These are phyloP conservation scores for Dinochytrium kinnereticum DNA, from an alignment of 371 early-diverging fungal genomes.

Conservation along the genomic window DNA sequence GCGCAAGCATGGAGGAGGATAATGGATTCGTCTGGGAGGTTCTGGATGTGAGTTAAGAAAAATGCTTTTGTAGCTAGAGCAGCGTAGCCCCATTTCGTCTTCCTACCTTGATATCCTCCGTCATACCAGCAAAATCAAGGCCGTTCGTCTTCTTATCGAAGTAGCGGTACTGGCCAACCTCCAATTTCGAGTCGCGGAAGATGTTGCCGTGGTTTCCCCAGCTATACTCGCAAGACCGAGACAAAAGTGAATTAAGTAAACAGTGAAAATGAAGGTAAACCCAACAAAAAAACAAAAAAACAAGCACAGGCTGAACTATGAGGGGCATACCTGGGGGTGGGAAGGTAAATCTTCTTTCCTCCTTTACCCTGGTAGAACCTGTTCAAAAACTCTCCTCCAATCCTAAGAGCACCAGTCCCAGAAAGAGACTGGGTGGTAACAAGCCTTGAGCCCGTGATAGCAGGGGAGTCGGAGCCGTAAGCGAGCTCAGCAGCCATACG, in stretches of 20 bases:
- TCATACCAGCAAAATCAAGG: slow-evolving; percentile 90
- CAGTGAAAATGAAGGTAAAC: neutral
- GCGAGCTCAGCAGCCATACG: slow-evolving; percentile 85
- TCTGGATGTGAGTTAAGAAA: slow-evolving; percentile 44
- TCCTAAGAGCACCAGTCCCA: slow-evolving; percentile 96
- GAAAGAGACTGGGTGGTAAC: slow-evolving; percentile 94
- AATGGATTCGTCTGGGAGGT: slow-evolving; percentile 85
- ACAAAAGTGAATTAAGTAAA: slow-evolving; percentile 14
- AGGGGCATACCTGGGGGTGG: slow-evolving; percentile 86
- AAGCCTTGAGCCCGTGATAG: slow-evolving; percentile 76
- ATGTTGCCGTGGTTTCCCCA: slow-evolving; percentile 98
- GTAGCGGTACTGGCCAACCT: slow-evolving; percentile 89
- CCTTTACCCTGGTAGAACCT: slow-evolving; percentile 79
- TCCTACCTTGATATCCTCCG: slow-evolving; percentile 82
- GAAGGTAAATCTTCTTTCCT: slow-evolving; percentile 89
- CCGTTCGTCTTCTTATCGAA: slow-evolving; percentile 93
- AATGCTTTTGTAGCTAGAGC: neutral
- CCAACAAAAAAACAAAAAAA: slow-evolving; percentile 12
- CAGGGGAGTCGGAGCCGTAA: slow-evolving; percentile 78
- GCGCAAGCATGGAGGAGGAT: slow-evolving; percentile 97
- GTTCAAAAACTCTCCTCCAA: slow-evolving; percentile 90
- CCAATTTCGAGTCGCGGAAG: slow-evolving; percentile 89
- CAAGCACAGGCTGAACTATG: neutral
- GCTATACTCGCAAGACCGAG: slow-evolving; percentile 30
- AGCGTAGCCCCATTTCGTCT: too few relatives aligned